Conservation (phyloP, 2,329 filamentous ascomycete species). For the Madurella fahalii region DNA sequence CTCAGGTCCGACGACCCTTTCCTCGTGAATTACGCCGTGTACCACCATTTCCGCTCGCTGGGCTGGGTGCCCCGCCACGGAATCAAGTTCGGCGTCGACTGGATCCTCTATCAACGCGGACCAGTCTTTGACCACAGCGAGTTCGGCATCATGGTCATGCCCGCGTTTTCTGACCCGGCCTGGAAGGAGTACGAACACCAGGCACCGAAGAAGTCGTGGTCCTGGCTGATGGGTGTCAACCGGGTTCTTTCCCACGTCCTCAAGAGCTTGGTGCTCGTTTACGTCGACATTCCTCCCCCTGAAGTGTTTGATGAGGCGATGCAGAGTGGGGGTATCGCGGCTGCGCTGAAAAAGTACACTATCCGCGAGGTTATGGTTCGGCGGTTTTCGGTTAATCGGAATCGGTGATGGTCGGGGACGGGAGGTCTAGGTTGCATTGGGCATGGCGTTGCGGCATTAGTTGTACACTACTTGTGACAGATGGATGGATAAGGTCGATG, state of each 20-base stretch:
- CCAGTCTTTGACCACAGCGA: conserved; percentile 95
- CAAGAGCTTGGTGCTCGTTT: conserved; percentile 85
- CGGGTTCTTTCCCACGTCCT: conserved; percentile 84
- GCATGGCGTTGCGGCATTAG: not conserved
- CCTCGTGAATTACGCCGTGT: conserved; percentile 79
- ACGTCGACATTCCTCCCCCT: conserved; percentile 83
- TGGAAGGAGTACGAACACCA: conserved; percentile 61
- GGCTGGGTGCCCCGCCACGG: conserved; percentile 93
- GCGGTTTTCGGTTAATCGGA: conserved; percentile 31
- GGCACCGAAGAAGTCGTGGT: conserved; percentile 58
- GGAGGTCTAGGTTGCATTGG: conserved; percentile 4
- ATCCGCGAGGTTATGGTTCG: conserved; percentile 32
- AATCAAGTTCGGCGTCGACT: conserved; percentile 93
- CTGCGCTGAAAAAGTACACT: conserved; percentile 27
- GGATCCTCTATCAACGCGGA: conserved; percentile 87
- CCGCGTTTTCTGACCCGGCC: conserved; percentile 70
- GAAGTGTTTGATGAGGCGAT: conserved; percentile 31
- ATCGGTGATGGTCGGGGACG: conserved; percentile 21
- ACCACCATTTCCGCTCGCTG: conserved; percentile 92
- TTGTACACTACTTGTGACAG: not conserved
- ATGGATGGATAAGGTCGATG: not conserved
- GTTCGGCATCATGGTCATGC: conserved; percentile 81
- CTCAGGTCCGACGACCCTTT: conserved; percentile 77
- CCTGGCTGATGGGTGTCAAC: conserved; percentile 84
- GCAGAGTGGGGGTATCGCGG: conserved; percentile 22